A percentile compares a stretch with the other conserved stretches of the same genome.
Evolutionary conservation across 75 land plant species (phyloP).

Genomic region (Pinus tabuliformis): DNA sequence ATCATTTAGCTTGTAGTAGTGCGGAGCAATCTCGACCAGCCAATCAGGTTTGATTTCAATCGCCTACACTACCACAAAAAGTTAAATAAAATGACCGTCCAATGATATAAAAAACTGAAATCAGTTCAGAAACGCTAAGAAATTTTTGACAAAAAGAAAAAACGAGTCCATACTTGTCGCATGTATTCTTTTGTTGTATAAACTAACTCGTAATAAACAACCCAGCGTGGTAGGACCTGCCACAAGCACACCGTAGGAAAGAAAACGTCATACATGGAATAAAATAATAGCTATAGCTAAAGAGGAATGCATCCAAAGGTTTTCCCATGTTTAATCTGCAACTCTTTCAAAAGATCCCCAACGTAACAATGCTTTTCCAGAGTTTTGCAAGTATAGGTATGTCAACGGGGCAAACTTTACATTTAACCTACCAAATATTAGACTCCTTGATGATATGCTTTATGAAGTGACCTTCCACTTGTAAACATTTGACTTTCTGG

Average conservation of each 20-base stretch:
- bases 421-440: no score
- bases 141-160: background rate
- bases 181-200: conserved; percentile 94
- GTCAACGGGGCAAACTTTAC: no score
- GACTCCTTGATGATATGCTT: no score
- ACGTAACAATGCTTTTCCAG: no score
- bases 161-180: conserved; percentile 68
- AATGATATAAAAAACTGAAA: background rate
- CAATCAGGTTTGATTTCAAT: conserved; percentile 95
- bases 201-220: conserved; percentile 91
- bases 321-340: background rate
- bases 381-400: background rate
- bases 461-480: no score
- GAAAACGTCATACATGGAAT: background rate
- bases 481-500: no score
- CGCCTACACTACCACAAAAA: conserved; percentile 39
- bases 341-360: no score
- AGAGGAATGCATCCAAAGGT: background rate
- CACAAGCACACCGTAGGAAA: conserved; percentile 12
- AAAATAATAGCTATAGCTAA: no score
- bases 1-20: conserved; percentile 90
- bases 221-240: conserved; percentile 88
- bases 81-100: background rate
- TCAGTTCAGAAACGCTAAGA: background rate
- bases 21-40: conserved; percentile 97